phyloP scores from a whole-genome alignment of 176 grass and related monocot genomes.

The Zoysia pacifica region DNA sequence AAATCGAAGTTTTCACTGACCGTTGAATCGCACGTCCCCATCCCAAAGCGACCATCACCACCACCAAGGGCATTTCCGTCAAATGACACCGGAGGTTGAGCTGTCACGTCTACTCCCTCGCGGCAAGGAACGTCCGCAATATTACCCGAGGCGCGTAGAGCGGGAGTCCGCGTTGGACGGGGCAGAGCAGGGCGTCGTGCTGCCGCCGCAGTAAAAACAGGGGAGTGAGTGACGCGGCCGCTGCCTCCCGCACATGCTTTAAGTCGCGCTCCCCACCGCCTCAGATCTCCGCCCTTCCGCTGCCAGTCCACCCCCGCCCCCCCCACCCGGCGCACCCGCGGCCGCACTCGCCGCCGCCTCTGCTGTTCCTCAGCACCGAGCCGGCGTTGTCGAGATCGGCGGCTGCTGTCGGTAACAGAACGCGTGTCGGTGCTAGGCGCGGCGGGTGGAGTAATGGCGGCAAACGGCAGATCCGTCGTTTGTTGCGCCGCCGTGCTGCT shows the following conservation, averaged over 20 bases:
- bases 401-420: not conserved
- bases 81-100: not conserved
- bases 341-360: slow-evolving; percentile 7
- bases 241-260: slow-evolving; percentile 44
- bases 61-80: slow-evolving; percentile 26
- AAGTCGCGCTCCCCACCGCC: slow-evolving; percentile 44
- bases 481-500: slow-evolving; percentile 45
- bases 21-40: not conserved
- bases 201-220: slow-evolving; percentile 52
- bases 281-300: slow-evolving; percentile 11
- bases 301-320: not conserved
- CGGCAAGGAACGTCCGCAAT: slow-evolving; percentile 16
- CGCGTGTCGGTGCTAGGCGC: slow-evolving; percentile 27
- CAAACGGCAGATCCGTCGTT: slow-evolving; percentile 40
- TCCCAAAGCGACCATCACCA: slow-evolving; percentile 18
- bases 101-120: slow-evolving; percentile 34
- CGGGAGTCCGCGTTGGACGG: not conserved
- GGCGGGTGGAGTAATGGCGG: slow-evolving; percentile 36
- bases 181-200: not conserved
- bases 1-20: too few relatives aligned
- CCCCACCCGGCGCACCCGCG: slow-evolving; percentile 9
- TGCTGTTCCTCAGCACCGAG: not conserved
- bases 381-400: slow-evolving; percentile 4
- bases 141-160: slow-evolving; percentile 27
- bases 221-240: not conserved